Conservation (phyloP, 106 monocot genomes). For the Dendrobium catenatum region DNA sequence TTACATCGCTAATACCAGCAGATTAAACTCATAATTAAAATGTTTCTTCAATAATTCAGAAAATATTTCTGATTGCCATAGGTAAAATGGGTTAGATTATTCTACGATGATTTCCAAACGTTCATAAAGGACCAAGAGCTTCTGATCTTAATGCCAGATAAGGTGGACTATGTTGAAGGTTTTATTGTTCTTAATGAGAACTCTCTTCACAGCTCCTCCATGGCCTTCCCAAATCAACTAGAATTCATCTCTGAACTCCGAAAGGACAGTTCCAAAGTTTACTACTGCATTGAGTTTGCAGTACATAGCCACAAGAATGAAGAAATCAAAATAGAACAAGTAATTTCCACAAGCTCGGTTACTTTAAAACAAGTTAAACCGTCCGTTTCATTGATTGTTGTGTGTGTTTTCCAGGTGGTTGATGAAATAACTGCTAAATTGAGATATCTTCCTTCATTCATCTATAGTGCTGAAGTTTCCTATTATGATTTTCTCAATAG, state of each 20-base stretch:
- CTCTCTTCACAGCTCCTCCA: constrained; percentile 59
- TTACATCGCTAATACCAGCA: no score
- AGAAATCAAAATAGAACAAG: constrained; percentile 25
- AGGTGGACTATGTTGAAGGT: constrained; percentile 71
- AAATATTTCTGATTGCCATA: neutral
- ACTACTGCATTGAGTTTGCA: constrained; percentile 79
- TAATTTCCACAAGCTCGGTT: constrained; percentile 1
- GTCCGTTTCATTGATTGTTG: neutral
- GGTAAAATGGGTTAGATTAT: constrained; percentile 39
- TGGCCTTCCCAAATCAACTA: constrained; percentile 48
- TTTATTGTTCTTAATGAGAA: constrained; percentile 65
- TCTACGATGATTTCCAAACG: constrained; percentile 31
- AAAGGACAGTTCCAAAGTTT: constrained; percentile 26
- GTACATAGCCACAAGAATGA: constrained; percentile 39
- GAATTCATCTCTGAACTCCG: constrained; percentile 33
- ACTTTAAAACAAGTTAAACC: no score
- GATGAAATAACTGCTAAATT: constrained; percentile 22
- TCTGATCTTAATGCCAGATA: constrained; percentile 35
- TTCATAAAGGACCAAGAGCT: constrained; percentile 43
- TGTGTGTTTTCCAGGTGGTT: constrained; percentile 21
- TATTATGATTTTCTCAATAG: constrained; percentile 78
- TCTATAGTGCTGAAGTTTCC: constrained; percentile 54
- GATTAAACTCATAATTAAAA: no score
- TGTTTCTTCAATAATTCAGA: neutral
- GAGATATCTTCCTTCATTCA: constrained; percentile 28